These are phyloP conservation scores for Clitopilus passeckerianus DNA, from an alignment of 768 basidiomycete genomes.

Conservation along the genomic window DNA sequence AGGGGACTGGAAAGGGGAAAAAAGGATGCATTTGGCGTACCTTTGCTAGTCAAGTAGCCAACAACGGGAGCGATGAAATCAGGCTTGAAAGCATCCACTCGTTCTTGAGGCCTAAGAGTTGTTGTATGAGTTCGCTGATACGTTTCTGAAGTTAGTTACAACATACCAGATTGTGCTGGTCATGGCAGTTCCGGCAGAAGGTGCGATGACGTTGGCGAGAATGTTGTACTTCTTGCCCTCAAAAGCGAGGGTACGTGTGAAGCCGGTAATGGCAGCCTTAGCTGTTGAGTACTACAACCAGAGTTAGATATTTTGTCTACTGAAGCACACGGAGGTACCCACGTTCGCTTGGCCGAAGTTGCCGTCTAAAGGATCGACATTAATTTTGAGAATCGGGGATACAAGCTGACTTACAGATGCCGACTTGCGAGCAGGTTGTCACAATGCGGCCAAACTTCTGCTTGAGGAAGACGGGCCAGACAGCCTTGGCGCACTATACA, in stretches of 20 bases:
- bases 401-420: conserved; percentile 64
- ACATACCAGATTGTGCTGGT: conserved; percentile 72
- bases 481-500: conserved; percentile 79
- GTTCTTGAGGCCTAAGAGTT: conserved; percentile 61
- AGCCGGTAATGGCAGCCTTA: conserved; percentile 86
- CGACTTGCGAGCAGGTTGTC: conserved; percentile 90
- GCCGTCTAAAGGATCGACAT: conserved; percentile 51
- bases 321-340: conserved; percentile 11
- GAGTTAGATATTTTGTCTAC: neutral
- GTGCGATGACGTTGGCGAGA: conserved; percentile 81
- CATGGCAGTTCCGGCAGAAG: conserved; percentile 89
- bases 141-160: conserved; percentile 10
- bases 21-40: conserved; percentile 18
- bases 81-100: conserved; percentile 92
- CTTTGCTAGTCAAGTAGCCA: conserved; percentile 81
- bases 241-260: conserved; percentile 86
- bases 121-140: neutral
- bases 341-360: conserved; percentile 95
- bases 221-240: conserved; percentile 94
- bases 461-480: conserved; percentile 95
- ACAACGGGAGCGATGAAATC: conserved; percentile 92
- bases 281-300: conserved; percentile 75
- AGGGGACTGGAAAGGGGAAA: neutral
- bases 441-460: conserved; percentile 96
- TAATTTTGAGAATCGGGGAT: neutral